phyloP scores from a whole-genome alignment of 108 stramenopile genomes.

The Skeletonema costatum region DNA sequence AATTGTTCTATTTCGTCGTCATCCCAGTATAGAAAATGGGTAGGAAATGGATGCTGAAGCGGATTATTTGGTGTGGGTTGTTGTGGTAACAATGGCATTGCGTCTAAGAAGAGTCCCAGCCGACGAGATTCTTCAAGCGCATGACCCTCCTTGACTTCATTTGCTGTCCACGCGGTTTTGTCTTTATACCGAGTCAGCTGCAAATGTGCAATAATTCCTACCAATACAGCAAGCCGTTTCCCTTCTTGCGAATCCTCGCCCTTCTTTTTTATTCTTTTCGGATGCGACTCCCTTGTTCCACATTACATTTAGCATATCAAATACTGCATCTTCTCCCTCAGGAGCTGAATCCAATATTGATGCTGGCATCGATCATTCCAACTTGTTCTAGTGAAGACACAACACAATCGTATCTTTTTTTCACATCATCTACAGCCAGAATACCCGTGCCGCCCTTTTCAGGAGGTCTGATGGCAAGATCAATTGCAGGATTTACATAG shows the following conservation, averaged over 20 bases:
- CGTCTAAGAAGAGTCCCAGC: slow-evolving; percentile 35
- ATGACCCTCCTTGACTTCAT: neutral
- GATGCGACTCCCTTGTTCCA: slow-evolving; percentile 15
- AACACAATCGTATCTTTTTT: slow-evolving; percentile 4
- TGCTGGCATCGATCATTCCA: slow-evolving; percentile 15
- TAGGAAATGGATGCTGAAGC: slow-evolving; percentile 39
- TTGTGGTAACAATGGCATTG: slow-evolving; percentile 43
- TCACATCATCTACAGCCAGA: slow-evolving; percentile 4
- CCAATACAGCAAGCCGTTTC: slow-evolving; percentile 32
- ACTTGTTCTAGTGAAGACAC: slow-evolving; percentile 9
- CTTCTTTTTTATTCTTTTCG: neutral
- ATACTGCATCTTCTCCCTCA: slow-evolving; percentile 23
- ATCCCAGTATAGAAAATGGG: slow-evolving; percentile 49
- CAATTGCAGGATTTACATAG: slow-evolving; percentile 3
- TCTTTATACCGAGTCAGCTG: slow-evolving; percentile 39
- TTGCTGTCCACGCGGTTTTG: neutral
- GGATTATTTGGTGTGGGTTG: neutral
- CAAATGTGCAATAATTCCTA: slow-evolving; percentile 41
- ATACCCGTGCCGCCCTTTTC: slow-evolving; percentile 13
- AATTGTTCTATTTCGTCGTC: slow-evolving; percentile 39
- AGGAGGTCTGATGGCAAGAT: slow-evolving; percentile 3
- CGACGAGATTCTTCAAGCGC: slow-evolving; percentile 37
- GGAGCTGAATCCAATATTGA: neutral
- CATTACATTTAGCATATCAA: slow-evolving; percentile 23
- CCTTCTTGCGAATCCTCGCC: slow-evolving; percentile 8